These are phyloP conservation scores for Xerocomus amazonicus DNA, from an alignment of 1,284 basidiomycete species.

Conservation along the genomic window DNA sequence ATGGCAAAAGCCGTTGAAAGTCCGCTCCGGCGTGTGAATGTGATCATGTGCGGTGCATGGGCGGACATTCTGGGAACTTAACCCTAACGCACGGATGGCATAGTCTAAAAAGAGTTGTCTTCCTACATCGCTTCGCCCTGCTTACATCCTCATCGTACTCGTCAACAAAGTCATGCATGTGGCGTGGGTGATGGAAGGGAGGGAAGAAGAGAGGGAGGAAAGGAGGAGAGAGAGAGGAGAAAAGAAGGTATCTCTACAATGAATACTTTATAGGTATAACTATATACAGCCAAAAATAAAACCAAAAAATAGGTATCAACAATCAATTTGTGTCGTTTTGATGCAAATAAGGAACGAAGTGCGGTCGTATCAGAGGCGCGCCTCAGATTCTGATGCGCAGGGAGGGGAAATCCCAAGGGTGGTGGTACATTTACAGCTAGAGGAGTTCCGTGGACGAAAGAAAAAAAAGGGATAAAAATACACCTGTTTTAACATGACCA, in stretches of 20 bases:
- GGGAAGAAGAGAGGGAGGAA: not conserved
- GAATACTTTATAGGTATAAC: conserved; percentile 31
- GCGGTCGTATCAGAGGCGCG: conserved; percentile 11
- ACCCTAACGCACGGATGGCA: not conserved
- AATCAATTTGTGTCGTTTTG: not conserved
- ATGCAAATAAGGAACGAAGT: conserved; percentile 18
- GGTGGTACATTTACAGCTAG: conserved; percentile 29
- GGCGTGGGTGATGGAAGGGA: conserved; percentile 2
- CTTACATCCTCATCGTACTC: not conserved
- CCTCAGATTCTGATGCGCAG: not conserved
- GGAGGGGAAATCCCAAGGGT: not conserved
- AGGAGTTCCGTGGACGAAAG: conserved; percentile 12
- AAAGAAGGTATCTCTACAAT: conserved; percentile 15
- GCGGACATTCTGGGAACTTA: not conserved
- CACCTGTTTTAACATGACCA: conserved; percentile 13
- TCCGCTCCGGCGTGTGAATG: not conserved
- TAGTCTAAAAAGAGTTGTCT: not conserved
- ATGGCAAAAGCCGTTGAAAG: not conserved
- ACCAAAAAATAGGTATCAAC: conserved; percentile 9
- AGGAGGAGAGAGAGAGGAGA: not conserved
- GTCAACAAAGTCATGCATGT: not conserved
- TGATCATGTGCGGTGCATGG: not conserved
- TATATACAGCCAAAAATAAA: conserved; percentile 27
- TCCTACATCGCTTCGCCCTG: not conserved
- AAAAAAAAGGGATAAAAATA: conserved; percentile 27